Base-by-base conservation (phyloP, 352 stramenopile genomes). In the Phytophthora aleatoria region DNA sequence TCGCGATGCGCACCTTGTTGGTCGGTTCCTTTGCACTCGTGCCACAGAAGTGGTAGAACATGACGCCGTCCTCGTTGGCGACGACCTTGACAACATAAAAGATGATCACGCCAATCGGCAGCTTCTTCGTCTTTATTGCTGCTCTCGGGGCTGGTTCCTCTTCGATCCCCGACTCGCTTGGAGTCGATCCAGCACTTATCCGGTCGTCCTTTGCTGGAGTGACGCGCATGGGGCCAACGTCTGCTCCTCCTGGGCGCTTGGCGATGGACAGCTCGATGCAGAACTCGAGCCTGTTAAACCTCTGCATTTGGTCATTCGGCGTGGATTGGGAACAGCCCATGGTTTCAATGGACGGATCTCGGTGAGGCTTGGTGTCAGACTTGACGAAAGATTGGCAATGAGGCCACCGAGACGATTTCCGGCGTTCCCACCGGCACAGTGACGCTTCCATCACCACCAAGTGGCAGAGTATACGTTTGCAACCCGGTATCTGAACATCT, bases 1-100 rank as follows among this genome's bases (percentile, higher is more conserved):
- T 92, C 12, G 65, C 66, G 24, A 90, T 64, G 43, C 50, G 68
- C 7, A 81, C 41, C 28, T 81, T 50, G 53, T 79, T 68, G 5
- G 64, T 64, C 12, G 78, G 70, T 36, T 87, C 74, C 10, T 74
- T 42, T 16, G 55, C 50, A 44, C 74, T 73, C 2, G 51, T 73
- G 31, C 68, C 74, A 38, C 56, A 64, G 49, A 83, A 89, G 45
- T 79, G 67, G 71, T 89, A 90, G 57, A 76, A 85, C 33, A 76
- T 64, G 27, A 66, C 64, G 8, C 64, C 64, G 11, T 73, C 43
- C 2, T 58, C 38, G 39, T 76, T 15, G 5, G 73, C 71, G 12
- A 86, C 70, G 41, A 74, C 71, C 55, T 81, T 79, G 51, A 76
- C 77, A 42, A 67, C 26, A 8, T 47, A 52, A n/a, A 76, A 76